These are phyloP conservation scores for Penicillium mononematosum DNA, from an alignment of 495 filamentous ascomycete species.

Conservation along the genomic window DNA sequence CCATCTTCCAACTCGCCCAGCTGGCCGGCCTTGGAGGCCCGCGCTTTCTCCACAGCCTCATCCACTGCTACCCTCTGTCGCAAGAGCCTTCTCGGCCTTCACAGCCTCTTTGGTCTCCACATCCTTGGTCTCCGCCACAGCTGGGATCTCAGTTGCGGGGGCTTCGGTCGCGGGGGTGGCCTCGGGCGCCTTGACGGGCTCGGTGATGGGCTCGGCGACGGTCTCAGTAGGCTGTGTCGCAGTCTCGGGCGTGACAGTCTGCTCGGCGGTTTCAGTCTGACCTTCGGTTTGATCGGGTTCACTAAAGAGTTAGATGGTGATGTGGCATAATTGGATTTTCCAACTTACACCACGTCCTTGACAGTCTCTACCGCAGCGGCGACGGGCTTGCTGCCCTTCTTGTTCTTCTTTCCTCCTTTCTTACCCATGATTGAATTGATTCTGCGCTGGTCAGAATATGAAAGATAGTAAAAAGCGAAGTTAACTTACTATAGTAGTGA, in stretches of 20 bases:
- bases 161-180: constrained; percentile 13
- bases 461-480: background rate
- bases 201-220: constrained; percentile 19
- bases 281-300: constrained; percentile 35
- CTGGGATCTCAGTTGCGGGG: constrained; percentile 21
- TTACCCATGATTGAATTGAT: constrained; percentile 36
- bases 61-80: constrained; percentile 23
- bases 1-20: constrained; percentile 18
- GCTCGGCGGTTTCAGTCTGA: constrained; percentile 22
- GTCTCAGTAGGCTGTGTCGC: constrained; percentile 26
- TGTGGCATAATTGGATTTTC: constrained; percentile 7
- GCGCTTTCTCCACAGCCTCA: constrained; percentile 31
- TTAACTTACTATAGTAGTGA: constrained; percentile 7
- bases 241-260: constrained; percentile 12
- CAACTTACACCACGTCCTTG: constrained; percentile 47
- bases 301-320: constrained; percentile 18
- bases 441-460: constrained; percentile 18
- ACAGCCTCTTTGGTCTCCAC: constrained; percentile 14
- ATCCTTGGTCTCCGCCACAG: constrained; percentile 18
- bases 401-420: constrained; percentile 48
- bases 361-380: constrained; percentile 20
- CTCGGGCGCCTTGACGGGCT: constrained; percentile 20
- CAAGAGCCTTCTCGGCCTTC: constrained; percentile 18
- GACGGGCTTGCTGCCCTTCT: constrained; percentile 36
- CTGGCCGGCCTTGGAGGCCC: constrained; percentile 28